Base-by-base conservation (phyloP, 257 asterid genomes). In the Cruciata laevipes region DNA sequence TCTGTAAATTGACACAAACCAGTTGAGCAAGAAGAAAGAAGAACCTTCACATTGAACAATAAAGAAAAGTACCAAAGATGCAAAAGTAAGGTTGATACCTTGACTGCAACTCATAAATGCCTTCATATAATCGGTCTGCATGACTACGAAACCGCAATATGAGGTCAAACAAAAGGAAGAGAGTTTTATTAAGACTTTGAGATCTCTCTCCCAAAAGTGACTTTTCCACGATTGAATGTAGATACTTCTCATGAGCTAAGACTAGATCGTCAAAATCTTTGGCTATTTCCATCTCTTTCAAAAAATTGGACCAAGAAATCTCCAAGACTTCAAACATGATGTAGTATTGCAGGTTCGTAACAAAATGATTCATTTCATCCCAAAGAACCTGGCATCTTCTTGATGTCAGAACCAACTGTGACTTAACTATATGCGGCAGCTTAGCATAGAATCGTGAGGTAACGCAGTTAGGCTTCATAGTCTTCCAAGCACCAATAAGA, bases 301-400 rank as follows among this genome's bases (percentile, higher is more conserved):
- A 83, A 38, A 94, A 83, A 71, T 88, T 84, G 75, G 96, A 83
- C 99, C 99, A 90, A 0, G 99, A 94, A 33, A 87, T 90, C 83
- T 87, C 98, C 91, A 94, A 77, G 64, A 94, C 97, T 77, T 94
- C 98, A 81, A 94, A 94, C 98, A 94, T 94, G 69, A 94, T 90
- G 79, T 94, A 88, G 71, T 89, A 94, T 81, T 94, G 99, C 86
- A 94, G 84, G 81, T 94, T 94, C 37, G 99, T 76, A 61, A 90
- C 95, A 71, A 94, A 90, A 75, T 94, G 98, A 79, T 94, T 94
- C 99, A 94, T 94, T 83, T 94, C 99, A 65, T 75, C 96, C 99
- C 99, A 94, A 58, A 90, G 95, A 75, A 90, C 99, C 75, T 94
- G 99, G 77, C 98, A 94, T 79, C 85, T 91, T 81, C 98, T 85